These are phyloP conservation scores for Poa pratensis DNA, from an alignment of 176 grass and related monocot genomes.

Conservation along the genomic window DNA sequence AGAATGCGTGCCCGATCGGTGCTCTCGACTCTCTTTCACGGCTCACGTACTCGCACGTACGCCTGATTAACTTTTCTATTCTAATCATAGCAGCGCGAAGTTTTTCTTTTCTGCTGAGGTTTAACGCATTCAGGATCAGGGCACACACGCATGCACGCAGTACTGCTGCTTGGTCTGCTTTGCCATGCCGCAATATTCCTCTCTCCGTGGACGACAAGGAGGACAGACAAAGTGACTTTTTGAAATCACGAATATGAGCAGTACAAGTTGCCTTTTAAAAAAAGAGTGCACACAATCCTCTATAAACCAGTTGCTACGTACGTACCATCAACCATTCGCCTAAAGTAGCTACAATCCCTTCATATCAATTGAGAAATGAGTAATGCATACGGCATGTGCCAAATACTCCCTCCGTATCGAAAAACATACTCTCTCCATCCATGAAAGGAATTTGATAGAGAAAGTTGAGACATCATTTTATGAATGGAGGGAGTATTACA, in stretches of 20 bases:
- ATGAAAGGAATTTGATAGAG: too few relatives aligned
- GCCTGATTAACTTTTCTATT: not conserved
- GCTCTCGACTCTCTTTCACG: not conserved
- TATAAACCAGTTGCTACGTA: not conserved
- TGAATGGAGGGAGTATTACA: too few relatives aligned
- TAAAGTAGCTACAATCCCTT: not conserved
- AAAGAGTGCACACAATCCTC: not conserved
- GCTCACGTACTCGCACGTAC: constrained; percentile 3
- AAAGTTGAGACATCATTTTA: too few relatives aligned
- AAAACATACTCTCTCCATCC: too few relatives aligned
- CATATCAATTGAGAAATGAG: not conserved
- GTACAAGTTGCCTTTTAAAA: not conserved
- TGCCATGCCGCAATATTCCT: constrained; percentile 55
- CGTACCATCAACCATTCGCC: not conserved
- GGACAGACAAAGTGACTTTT: constrained; percentile 42
- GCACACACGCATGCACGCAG: constrained; percentile 17
- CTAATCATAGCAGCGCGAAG: not conserved
- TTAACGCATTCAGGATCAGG: not conserved
- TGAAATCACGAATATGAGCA: constrained; percentile 36
- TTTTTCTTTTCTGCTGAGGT: not conserved
- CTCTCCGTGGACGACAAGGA: constrained; percentile 30
- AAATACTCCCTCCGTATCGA: not conserved
- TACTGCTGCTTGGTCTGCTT: not conserved
- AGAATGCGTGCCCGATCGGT: not conserved
- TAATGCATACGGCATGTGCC: not conserved